Base-by-base conservation (phyloP, 2,329 filamentous ascomycete species). In the Cadophora malorum region DNA sequence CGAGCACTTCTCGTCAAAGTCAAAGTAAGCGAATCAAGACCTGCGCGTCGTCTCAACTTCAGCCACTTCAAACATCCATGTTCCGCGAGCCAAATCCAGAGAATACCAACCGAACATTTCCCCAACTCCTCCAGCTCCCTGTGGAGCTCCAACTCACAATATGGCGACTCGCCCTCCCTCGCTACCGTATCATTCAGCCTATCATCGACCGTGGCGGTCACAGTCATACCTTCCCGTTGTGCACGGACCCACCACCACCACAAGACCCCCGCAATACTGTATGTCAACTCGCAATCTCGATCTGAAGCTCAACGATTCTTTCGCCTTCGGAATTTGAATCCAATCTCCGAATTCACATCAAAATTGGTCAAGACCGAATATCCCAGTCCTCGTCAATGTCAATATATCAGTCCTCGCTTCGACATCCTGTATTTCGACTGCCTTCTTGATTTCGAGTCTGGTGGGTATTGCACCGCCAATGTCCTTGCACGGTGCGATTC, bases 351-450 rank as follows among this genome's bases (percentile, higher is more conserved):
- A 16, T 45, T 12, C 55, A 38, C n/a, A 1, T 23, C 19, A 3
- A n/a, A 25, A 7, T 10, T 5, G 41, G 7, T 21, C 21, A 14
- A 28, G 28, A 28, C 28, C n/a, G 2, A 21, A 2, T 9, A 21
- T 21, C 19, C 45, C 2, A 7, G 19, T 21, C 45, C 6, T 3
- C 2, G 21, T 12, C 31, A 4, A 25, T n/a, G 19, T 7, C n/a
- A 45, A 9, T 59, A 59, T n/a, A 41, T 59, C n/a, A 41, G 55
- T 41, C 19, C 55, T 14, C 10, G n/a, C 31, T 59, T 59, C 55
- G 55, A 59, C 35, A 59, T 59, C n/a, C 21, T 59, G 0, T 59
- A 25, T 16, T 59, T 59, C 33, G 55, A 59, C 25, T 28, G 2
- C 31, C 8, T 56, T 7, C 8, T 12, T 4, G 53, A 56, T 12